Evolutionary conservation across 1,284 basidiomycete genomes (phyloP), one percentile per base, ranked within the genome.

Genomic region (Puccinia novopanici): DNA sequence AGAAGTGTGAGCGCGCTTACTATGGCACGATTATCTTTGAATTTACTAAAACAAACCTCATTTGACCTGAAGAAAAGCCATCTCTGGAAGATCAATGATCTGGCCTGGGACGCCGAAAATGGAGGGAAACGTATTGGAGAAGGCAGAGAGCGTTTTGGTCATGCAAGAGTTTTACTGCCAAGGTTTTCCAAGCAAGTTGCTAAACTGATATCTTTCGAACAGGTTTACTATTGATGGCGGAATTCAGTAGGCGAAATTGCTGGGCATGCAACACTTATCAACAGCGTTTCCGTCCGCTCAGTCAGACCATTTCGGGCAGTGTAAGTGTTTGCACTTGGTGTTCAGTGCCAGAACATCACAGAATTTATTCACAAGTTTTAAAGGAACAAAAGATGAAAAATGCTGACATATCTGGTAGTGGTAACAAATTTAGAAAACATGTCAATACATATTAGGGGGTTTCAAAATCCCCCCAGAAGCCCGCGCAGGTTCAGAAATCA

Each of bases 241-340:
- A 90, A 92, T 6, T 93, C 92, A 3, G 93, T 91, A 0, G 97
- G 97, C n/a, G 94, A 96, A 83, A 94, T 99, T 81, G 89, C 89
- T 22, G 97, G 96, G 0, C 95, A 99, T 86, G 91, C 91, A 70
- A 98, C 98, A 89, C 92, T 92, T 1, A 90, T 98, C 85, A 99
- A 95, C 82, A 91, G 94, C 0, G 93, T 98, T 0, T 90, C 93
- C n/a, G 92, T 99, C 82, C 90, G 94, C 63, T 90, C 91, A 65
- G 92, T 94, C 84, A 89, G 97, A 48, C 97, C 97, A 0, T 99
- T 93, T 89, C 89, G 93, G 82, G 97, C 96, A 5, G 92, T 91
- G 27, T 83, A n/a, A 40, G 83, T 81, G 17, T 3, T 57, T 24
- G 3, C 27, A 17, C 17, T 40, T 0, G n/a, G n/a, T n/a, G n/a